Evolutionary conservation across 2,329 filamentous ascomycete genomes (phyloP), one percentile per base, ranked within the genome.

Genomic region (Ophiostoma sp.): DNA sequence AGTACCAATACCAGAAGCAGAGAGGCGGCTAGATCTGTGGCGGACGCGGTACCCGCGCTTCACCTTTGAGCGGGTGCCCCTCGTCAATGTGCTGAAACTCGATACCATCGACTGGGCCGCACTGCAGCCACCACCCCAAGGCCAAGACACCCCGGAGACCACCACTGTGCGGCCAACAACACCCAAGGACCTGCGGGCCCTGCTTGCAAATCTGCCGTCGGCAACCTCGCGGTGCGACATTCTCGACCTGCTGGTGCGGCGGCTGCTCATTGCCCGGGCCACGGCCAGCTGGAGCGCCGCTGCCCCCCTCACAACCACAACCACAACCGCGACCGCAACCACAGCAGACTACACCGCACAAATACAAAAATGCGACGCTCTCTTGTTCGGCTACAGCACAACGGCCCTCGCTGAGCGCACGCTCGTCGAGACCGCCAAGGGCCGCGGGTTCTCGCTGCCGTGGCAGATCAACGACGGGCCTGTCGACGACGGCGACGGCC

Each of bases 381-480:
- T 98, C 60, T 80, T 98, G 1, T 90, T 95, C 79, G 94, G 92
- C 31, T 89, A 94, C 79, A 96, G 88, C 74, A 97, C 95, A 27
- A 97, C 93, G 5, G 87, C 89, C 20, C 87, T 99, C 39, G 94
- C 95, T 4, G 92, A 94, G 74, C 89, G 92, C 76, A 92, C 93
- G 0, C 86, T 99, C 17, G 85, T 92, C 7, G 92, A 95, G 80
- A 93, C 94, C 2, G 93, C 94, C 33, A 97, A 97, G 80, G 95
- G 95, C 1, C 86, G 94, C 67, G 95, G 94, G 0, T 93, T 90
- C 74, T 87, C 90, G 4, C 81, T 98, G 27, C 92, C 94, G 0
- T 94, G 90, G 88, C 87, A 91, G 74, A 86, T 94, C 20, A 87
- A 89, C 68, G 95, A 98, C 77, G 93, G 93, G 5, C 79, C 83